A percentile compares a stretch with the other conserved stretches of the same genome.
Evolutionary conservation across 2,329 filamentous ascomycete genomes (phyloP).

Genomic region (Microdochium paspali): DNA sequence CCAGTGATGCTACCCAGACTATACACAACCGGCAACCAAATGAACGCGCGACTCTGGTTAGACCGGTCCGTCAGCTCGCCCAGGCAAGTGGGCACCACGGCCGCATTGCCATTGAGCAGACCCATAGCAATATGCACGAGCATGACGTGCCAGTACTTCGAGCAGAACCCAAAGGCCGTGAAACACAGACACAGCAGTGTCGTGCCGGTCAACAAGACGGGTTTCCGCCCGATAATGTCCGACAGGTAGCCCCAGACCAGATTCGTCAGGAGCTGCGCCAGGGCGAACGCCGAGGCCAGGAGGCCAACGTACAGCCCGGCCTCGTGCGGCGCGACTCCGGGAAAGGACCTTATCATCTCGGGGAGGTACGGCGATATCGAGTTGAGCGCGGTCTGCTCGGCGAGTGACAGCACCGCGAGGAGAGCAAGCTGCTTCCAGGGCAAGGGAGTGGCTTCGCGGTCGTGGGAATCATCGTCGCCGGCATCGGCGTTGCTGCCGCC

Average conservation of each 20-base stretch:
- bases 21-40: slow-evolving; percentile 93
- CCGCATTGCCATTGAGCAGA: slow-evolving; percentile 87
- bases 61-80: slow-evolving; percentile 92
- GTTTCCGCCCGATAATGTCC: slow-evolving; percentile 71
- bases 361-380: slow-evolving; percentile 94
- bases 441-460: slow-evolving; percentile 59
- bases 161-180: slow-evolving; percentile 78
- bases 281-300: slow-evolving; percentile 82
- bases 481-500: background rate
- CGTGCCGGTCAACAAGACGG: slow-evolving; percentile 74
- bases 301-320: slow-evolving; percentile 84
- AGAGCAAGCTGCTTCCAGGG: slow-evolving; percentile 76
- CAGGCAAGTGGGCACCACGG: slow-evolving; percentile 84
- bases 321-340: slow-evolving; percentile 60
- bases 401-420: slow-evolving; percentile 78
- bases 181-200: slow-evolving; percentile 77
- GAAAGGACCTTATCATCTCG: slow-evolving; percentile 81
- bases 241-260: slow-evolving; percentile 84
- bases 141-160: slow-evolving; percentile 72
- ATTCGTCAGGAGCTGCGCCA: slow-evolving; percentile 88
- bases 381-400: slow-evolving; percentile 94
- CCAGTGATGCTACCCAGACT: slow-evolving; percentile 89
- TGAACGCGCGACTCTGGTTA: slow-evolving; percentile 90
- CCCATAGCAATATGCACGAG: slow-evolving; percentile 86
- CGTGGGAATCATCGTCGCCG: slow-evolving; percentile 13